A percentile compares a stretch with the other conserved stretches of the same genome.
Conservation (phyloP, 2,329 filamentous ascomycete species). For the Arthrinium puccinioides region DNA sequence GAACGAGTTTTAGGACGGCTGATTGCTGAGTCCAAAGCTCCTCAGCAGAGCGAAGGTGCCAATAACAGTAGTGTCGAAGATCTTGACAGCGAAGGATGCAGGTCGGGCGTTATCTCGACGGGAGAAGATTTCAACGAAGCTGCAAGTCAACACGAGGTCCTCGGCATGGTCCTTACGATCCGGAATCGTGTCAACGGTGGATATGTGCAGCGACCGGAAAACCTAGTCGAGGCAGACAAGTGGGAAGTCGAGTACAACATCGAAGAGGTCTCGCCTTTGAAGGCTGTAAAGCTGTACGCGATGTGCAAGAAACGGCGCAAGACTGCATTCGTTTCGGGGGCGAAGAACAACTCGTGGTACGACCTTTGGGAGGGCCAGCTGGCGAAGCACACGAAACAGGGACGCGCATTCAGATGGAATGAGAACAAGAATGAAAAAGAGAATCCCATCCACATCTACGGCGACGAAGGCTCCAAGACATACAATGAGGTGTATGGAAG, state of each 20-base stretch:
- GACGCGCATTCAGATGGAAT: conserved; percentile 49
- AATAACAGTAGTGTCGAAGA: conserved; percentile 2
- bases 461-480: conserved; percentile 25
- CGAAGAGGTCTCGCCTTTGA: conserved; percentile 45
- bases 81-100: neutral
- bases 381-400: conserved; percentile 37
- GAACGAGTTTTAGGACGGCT: conserved; percentile 44
- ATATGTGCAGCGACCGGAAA: conserved; percentile 53
- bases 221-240: conserved; percentile 31
- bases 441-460: conserved; percentile 39
- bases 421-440: conserved; percentile 45
- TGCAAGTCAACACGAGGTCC: conserved; percentile 30
- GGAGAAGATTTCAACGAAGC: neutral
- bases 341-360: conserved; percentile 37
- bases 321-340: conserved; percentile 31
- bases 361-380: conserved; percentile 35
- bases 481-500: too few relatives aligned
- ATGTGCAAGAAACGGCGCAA: conserved; percentile 49
- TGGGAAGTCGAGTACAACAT: conserved; percentile 80
- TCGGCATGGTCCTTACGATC: conserved; percentile 66
- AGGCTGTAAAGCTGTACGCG: conserved; percentile 46
- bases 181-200: conserved; percentile 65
- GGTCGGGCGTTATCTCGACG: neutral
- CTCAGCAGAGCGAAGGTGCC: neutral
- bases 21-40: conserved; percentile 24